These are phyloP conservation scores for Teratosphaeria zuluensis DNA, from an alignment of 2,329 filamentous ascomycete species.

Conservation along the genomic window DNA sequence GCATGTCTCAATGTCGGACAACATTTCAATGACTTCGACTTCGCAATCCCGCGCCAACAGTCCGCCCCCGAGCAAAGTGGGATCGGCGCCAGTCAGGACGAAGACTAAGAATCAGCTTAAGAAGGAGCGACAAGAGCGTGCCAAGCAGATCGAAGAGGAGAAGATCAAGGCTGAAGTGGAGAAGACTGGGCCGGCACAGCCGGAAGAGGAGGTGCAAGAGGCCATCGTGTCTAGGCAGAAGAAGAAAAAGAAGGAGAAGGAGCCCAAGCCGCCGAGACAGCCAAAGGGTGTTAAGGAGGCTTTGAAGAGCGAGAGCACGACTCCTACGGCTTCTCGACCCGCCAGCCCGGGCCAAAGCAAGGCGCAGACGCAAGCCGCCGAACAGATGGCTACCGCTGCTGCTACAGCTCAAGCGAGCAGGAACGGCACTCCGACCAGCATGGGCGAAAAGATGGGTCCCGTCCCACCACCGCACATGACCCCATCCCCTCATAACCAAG, in stretches of 20 bases:
- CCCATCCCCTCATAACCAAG: background rate
- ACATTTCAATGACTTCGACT: conserved; percentile 61
- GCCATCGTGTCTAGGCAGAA: conserved; percentile 74
- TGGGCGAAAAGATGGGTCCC: background rate
- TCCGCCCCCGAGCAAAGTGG: conserved; percentile 54
- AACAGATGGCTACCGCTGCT: conserved; percentile 15
- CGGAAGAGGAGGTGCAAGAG: conserved; percentile 47
- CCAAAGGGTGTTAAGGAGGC: background rate
- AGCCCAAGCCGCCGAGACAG: conserved; percentile 14
- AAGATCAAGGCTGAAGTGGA: conserved; percentile 40
- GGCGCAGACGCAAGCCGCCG: conserved; percentile 1
- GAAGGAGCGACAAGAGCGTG: conserved; percentile 47
- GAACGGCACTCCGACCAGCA: background rate
- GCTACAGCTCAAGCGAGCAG: conserved; percentile 8
- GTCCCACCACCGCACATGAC: background rate
- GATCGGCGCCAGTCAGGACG: conserved; percentile 56
- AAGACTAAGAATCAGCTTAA: conserved; percentile 72
- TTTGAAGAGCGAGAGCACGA: background rate
- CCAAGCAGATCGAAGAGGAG: conserved; percentile 36
- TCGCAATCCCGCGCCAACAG: conserved; percentile 65
- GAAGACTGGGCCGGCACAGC: background rate
- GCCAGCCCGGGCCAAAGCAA: conserved; percentile 4
- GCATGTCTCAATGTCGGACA: conserved; percentile 56
- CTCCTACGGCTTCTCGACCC: background rate
- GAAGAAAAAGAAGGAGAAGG: conserved; percentile 62